These are phyloP conservation scores for Omphalea diandra DNA, from an alignment of 441 rosid genomes.

Conservation along the genomic window DNA sequence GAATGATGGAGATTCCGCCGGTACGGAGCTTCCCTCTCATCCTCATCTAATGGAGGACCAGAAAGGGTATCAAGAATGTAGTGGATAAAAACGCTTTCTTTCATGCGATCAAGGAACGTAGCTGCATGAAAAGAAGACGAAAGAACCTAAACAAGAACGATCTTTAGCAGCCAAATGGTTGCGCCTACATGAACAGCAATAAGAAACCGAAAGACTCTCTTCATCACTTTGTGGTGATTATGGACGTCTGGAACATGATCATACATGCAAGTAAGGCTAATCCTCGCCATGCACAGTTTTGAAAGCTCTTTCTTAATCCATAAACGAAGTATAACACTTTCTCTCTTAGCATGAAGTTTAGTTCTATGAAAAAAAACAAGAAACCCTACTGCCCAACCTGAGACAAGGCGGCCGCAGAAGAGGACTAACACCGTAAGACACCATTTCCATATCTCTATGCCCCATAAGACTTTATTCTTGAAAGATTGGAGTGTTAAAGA, in stretches of 20 bases:
- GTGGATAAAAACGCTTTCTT: constrained; percentile 43
- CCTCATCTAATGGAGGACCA: constrained; percentile 40
- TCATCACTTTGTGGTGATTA: constrained; percentile 30
- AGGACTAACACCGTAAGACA: constrained; percentile 40
- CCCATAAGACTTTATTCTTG: constrained; percentile 22
- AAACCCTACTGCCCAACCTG: constrained; percentile 45
- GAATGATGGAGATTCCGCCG: background rate
- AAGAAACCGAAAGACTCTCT: constrained; percentile 35
- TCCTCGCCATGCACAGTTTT: constrained; percentile 45
- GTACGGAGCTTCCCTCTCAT: constrained; percentile 15
- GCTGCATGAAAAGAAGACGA: constrained; percentile 43
- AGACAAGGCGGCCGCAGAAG: constrained; percentile 47
- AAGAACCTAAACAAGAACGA: constrained; percentile 37
- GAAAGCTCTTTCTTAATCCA: constrained; percentile 45
- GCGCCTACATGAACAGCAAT: constrained; percentile 40
- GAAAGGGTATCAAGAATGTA: constrained; percentile 40
- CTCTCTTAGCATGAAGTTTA: constrained; percentile 48
- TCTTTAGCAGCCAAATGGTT: constrained; percentile 43
- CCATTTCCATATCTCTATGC: constrained; percentile 56
- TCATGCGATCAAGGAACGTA: constrained; percentile 47
- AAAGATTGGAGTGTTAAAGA: constrained; percentile 32
- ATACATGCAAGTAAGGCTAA: constrained; percentile 50
- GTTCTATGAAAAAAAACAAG: constrained; percentile 44
- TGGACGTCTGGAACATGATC: constrained; percentile 40
- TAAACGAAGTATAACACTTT: constrained; percentile 57